Base-by-base conservation (phyloP, 1,139 yeast genomes). In the Suhomyces wounanorum region DNA sequence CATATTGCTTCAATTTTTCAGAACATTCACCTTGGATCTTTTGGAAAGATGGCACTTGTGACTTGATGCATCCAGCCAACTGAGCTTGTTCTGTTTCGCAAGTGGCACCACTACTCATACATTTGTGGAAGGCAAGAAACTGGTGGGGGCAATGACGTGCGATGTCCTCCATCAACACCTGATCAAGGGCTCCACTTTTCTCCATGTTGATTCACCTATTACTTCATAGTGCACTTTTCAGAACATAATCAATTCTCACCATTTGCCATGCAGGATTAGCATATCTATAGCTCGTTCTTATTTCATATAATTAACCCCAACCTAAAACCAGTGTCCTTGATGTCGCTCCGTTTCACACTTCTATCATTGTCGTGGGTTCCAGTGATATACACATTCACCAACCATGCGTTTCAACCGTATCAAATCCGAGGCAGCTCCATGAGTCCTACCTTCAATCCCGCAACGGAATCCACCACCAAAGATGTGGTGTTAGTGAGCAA, bases 361-460 rank as follows among this genome's bases (percentile, higher is more conserved):
- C 55, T 70, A 3, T 65, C 77, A 3, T 55, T 75, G 40, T 67
- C 78, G 25, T 91, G 97, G 97, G 69, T 90, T 40, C 97, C 97
- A 0, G 97, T 91, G 46, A 69, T 81, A 18, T 79, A 85, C 59
- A 81, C 89, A 0, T 70, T 87, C 56, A 79, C 84, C 36, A 89
- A 87, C 59, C 90, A 88, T 65, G 83, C 84, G 7, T 83, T 82
- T 50, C 91, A 84, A 65, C 79, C 92, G 16, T 89, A 90, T 17
- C 82, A 83, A 65, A 81, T 92, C n/a, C 81, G 84, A 38, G 98
- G 98, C 1, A 68, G 79, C 39, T 89, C 96, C 17, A 92, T 92
- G 98, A 78, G 89, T 45, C 98, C 98, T 1, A 82, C 96, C 0
- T 80, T 92, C 62, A 92, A 92, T 65, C 96, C 96, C 0, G 78